Evolutionary conservation across 345 rosid genomes (phyloP), one percentile per base, ranked within the genome.

Genomic region (Gossypium raimondii): DNA sequence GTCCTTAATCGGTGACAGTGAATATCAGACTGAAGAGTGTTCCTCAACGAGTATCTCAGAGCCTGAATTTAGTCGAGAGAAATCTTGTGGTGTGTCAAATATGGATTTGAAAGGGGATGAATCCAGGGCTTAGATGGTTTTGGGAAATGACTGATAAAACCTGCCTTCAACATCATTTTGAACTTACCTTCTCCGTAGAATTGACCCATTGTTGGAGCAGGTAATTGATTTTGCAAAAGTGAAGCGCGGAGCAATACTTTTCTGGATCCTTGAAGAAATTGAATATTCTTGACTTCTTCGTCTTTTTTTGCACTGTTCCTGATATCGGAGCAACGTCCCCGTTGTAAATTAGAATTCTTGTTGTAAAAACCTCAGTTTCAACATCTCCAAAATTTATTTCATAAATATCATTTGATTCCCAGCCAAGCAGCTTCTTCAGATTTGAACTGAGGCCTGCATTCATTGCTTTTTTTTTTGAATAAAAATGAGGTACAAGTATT

Each of bases 1-100:
- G 81, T 77, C 91, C 44, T 68, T 88, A 78, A 90, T 79, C n/a
- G 90, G 90, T 77, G 96, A 83, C 76, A 81, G 87, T 78, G 91
- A 80, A 45, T 88, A 87, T 77, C 85, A 79, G 22, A 82, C 76
- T 20, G 92, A 88, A 44, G 89, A 88, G 9, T 78, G 88, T 51
- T 81, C 92, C 48, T 74, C 89, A 45, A 58, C 82, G 82, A 73
- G 79, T 34, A 70, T 83, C 61, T 80, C 92, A 9, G 86, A 82
- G 73, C 69, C 82, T 43, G 86, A 81, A 44, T 83, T 67, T 79
- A 67, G 71, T 58, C 74, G 77, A 70, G 92, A 87, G 17, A 89
- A 91, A 81, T 76, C 92, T 1, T 80, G 84, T 75, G 74, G 78
- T 20, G 84, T 48, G 65, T 68, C 87, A 76, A 87, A 83, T 65